Conservation (phyloP, 768 basidiomycete species). For the Macrolepiota dolichaula region DNA sequence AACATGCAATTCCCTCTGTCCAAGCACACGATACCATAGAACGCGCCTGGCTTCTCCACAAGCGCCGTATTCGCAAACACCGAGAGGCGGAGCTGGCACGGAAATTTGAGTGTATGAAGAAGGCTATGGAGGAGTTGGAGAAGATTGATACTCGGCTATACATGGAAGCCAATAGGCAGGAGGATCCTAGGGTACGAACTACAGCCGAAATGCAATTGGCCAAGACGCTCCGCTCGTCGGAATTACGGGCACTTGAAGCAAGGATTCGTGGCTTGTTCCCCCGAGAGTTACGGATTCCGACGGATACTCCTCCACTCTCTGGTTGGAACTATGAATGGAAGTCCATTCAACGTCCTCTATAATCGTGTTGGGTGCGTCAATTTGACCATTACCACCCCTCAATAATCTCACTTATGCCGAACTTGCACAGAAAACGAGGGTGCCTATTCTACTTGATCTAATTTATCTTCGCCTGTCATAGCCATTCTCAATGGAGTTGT, state of each 20-base stretch:
- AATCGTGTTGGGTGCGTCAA: slow-evolving; percentile 11
- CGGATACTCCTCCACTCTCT: slow-evolving; percentile 75
- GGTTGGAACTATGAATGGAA: slow-evolving; percentile 92
- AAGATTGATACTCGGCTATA: slow-evolving; percentile 57
- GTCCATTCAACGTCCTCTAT: slow-evolving; percentile 54
- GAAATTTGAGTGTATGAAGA: slow-evolving; percentile 80
- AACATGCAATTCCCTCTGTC: slow-evolving; percentile 80
- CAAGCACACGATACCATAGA: slow-evolving; percentile 93
- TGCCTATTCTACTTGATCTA: not conserved
- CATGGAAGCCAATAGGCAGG: slow-evolving; percentile 67
- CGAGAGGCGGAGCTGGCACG: slow-evolving; percentile 65
- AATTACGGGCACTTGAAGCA: slow-evolving; percentile 71
- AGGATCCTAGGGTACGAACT: slow-evolving; percentile 69
- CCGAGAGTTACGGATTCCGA: slow-evolving; percentile 80
- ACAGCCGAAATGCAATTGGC: slow-evolving; percentile 52
- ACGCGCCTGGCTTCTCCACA: slow-evolving; percentile 84
- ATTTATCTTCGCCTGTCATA: not conserved
- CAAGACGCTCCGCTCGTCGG: slow-evolving; percentile 60
- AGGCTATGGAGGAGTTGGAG: slow-evolving; percentile 81
- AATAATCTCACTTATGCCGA: not conserved
- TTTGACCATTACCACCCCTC: not conserved
- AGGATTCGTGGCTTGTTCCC: slow-evolving; percentile 82
- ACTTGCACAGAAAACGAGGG: not conserved
- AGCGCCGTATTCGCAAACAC: slow-evolving; percentile 67
- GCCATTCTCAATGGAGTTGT: not conserved